Conservation (phyloP, 2,329 filamentous ascomycete species). For the Venturia aucupariae region DNA sequence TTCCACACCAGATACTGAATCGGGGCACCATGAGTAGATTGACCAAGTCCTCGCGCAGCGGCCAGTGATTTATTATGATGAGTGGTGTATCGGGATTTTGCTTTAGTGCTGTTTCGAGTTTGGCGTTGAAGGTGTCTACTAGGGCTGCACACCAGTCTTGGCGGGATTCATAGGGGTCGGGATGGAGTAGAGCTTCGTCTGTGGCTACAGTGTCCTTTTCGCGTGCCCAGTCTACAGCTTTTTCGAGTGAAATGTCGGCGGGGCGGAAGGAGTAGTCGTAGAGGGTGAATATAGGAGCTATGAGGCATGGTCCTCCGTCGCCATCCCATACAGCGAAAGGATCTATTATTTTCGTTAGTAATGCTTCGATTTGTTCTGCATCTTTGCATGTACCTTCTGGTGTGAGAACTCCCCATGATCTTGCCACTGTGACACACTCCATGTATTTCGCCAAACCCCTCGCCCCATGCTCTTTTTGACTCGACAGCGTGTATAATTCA, state of each 20-base stretch:
- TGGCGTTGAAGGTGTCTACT: constrained; percentile 31
- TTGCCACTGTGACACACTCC: constrained; percentile 45
- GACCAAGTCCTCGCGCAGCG: constrained; percentile 35
- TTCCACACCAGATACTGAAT: constrained; percentile 40
- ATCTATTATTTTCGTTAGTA: constrained; percentile 32
- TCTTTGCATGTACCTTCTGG: constrained; percentile 23
- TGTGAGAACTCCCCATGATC: constrained; percentile 43
- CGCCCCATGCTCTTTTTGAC: constrained; percentile 25
- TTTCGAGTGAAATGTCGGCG: constrained; percentile 37
- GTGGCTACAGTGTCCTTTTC: constrained; percentile 38
- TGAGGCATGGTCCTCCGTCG: constrained; percentile 38
- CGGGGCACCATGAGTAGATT: constrained; percentile 34
- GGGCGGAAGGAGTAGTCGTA: constrained; percentile 53
- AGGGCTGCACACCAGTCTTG: constrained; percentile 38
- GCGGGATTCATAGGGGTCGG: constrained; percentile 35
- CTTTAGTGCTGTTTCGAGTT: constrained; percentile 28
- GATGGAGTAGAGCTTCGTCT: constrained; percentile 37
- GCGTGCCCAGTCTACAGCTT: constrained; percentile 38
- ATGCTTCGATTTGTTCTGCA: not conserved
- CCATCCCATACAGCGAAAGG: constrained; percentile 46
- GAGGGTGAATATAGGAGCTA: constrained; percentile 49
- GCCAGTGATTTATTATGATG: constrained; percentile 40
- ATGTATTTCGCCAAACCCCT: constrained; percentile 46
- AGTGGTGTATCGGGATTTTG: constrained; percentile 27
- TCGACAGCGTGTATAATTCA: constrained; percentile 46